A percentile compares a stretch with the other conserved stretches of the same genome.
Conservation (phyloP, 208 protist genomes). For the Porcisia deanei region DNA sequence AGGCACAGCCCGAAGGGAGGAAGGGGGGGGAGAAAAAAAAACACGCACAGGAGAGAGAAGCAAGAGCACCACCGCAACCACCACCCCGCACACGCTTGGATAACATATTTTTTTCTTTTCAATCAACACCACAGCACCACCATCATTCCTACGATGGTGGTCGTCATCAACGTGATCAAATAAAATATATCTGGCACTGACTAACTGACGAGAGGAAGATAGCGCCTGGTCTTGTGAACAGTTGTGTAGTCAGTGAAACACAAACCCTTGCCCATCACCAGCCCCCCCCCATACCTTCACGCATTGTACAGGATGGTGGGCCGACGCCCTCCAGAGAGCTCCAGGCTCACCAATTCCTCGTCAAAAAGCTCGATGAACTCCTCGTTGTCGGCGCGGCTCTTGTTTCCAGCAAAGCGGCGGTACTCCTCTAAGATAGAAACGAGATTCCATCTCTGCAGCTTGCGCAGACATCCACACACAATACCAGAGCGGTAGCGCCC, state of each 20-base stretch:
- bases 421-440: conserved; percentile 98
- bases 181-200: neutral
- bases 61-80: neutral
- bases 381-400: conserved; percentile 96
- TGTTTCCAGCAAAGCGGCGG: conserved; percentile 93
- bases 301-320: conserved; percentile 74
- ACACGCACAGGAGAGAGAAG: neutral
- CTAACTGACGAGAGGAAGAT: neutral
- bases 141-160: neutral
- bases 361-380: conserved; percentile 99
- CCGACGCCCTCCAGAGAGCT: conserved; percentile 46
- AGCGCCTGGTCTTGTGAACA: neutral
- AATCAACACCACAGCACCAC: neutral
- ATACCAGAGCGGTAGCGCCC: conserved; percentile 97
- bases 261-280: neutral
- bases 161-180: neutral
- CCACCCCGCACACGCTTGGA: neutral
- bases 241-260: neutral
- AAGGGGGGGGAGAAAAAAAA: neutral
- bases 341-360: conserved; percentile 95
- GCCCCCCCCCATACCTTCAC: neutral
- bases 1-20: too few relatives aligned
- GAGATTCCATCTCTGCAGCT: conserved; percentile 98
- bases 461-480: conserved; percentile 97
- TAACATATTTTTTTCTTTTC: too few relatives aligned